Evolutionary conservation across 139 green algal species (phyloP).

Genomic region (Chlamydomonas schloesseri): DNA sequence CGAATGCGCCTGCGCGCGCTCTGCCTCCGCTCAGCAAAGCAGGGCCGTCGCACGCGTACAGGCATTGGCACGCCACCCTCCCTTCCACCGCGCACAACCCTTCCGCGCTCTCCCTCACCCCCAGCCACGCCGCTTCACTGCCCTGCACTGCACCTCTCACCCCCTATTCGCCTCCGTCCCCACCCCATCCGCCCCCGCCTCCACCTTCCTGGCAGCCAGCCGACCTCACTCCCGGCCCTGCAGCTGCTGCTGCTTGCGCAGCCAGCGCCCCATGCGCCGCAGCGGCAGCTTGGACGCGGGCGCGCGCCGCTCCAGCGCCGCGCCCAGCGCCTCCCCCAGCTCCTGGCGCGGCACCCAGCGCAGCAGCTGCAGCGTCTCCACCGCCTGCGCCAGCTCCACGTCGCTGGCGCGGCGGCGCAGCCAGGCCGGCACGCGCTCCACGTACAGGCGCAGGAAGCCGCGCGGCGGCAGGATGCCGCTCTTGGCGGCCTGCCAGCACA

Average conservation of each 20-base stretch:
- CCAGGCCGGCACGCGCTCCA: conserved; percentile 25
- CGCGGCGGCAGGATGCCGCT: conserved; percentile 35
- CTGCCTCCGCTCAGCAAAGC: too few species aligned
- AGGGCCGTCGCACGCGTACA: too few species aligned
- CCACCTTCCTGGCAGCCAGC: too few species aligned
- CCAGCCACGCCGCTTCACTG: too few species aligned
- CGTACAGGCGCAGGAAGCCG: conserved; percentile 24
- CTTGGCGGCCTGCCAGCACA: conserved; percentile 39
- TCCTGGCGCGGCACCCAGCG: conserved; percentile 28
- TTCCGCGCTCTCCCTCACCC: too few species aligned
- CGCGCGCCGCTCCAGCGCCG: neutral
- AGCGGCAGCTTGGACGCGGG: neutral
- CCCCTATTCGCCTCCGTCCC: too few species aligned
- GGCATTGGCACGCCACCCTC: too few species aligned
- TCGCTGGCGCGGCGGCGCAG: neutral
- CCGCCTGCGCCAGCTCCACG: conserved; percentile 21
- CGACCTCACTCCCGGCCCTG: neutral
- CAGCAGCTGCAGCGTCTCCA: conserved; percentile 36
- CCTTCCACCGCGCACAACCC: too few species aligned
- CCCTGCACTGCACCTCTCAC: too few species aligned
- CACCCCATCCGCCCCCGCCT: too few species aligned
- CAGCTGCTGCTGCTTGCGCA: neutral
- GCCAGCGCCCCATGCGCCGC: conserved; percentile 5
- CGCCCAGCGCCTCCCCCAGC: conserved; percentile 6
- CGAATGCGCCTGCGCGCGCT: too few species aligned